Evolutionary conservation across 2,329 filamentous ascomycete genomes (phyloP).

Genomic region (Sporothrix variecibatus): DNA sequence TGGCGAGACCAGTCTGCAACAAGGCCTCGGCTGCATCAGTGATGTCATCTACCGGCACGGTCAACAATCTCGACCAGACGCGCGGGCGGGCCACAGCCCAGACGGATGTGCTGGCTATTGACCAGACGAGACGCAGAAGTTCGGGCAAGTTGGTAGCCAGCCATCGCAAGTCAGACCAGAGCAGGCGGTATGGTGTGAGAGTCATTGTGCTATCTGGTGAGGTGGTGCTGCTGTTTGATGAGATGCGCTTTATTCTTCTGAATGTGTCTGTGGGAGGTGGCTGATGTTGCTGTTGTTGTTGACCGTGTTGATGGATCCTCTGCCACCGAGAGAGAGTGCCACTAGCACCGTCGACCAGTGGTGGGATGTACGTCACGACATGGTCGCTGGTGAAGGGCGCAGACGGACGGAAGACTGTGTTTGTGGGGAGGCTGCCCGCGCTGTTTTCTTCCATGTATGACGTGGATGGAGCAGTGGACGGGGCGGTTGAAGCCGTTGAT

Average conservation of each 20-base stretch:
- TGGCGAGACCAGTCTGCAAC: slow-evolving; percentile 25
- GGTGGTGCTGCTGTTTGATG: not conserved
- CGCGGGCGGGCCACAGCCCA: not conserved
- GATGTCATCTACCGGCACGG: slow-evolving; percentile 38
- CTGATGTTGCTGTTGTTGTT: not conserved
- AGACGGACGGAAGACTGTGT: not conserved
- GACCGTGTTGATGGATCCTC: slow-evolving; percentile 24
- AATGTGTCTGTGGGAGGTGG: not conserved
- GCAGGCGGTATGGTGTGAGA: not conserved
- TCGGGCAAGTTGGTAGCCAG: slow-evolving; percentile 8
- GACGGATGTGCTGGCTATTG: slow-evolving; percentile 1
- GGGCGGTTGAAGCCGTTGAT: not conserved
- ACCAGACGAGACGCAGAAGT: not conserved
- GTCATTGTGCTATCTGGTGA: not conserved
- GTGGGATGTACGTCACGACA: slow-evolving; percentile 39
- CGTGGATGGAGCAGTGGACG: not conserved
- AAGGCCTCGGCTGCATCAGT: slow-evolving; percentile 37
- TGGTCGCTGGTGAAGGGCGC: slow-evolving; percentile 20
- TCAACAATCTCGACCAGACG: not conserved
- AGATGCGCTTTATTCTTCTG: slow-evolving; percentile 30
- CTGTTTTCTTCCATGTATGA: not conserved
- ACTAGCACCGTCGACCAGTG: slow-evolving; percentile 41
- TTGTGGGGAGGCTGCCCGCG: not conserved
- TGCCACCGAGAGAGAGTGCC: slow-evolving; percentile 36
- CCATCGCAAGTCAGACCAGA: slow-evolving; percentile 25